phyloP scores from a whole-genome alignment of 2,329 filamentous ascomycete genomes.

The Monosporascus sp. region DNA sequence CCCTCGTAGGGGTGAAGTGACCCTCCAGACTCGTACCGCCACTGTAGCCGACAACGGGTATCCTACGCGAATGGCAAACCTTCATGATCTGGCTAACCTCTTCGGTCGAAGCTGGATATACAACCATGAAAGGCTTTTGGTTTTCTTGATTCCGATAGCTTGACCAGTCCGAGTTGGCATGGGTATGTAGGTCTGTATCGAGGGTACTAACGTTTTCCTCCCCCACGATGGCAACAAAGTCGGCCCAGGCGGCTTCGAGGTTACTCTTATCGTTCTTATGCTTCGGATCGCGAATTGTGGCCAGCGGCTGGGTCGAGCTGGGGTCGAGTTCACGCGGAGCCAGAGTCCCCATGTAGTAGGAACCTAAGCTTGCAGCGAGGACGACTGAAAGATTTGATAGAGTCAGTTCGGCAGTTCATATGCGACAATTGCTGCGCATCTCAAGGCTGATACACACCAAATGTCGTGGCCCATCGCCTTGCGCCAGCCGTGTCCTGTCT shows the following conservation, averaged over 20 bases:
- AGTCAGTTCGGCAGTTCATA: background rate
- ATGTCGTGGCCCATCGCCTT: conserved; percentile 48
- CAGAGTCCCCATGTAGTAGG: conserved; percentile 56
- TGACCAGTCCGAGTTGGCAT: conserved; percentile 60
- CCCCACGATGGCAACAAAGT: conserved; percentile 60
- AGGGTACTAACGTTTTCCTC: conserved; percentile 60
- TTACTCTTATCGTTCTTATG: conserved; percentile 58
- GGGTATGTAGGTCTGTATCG: conserved; percentile 48
- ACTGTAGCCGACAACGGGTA: conserved; percentile 71
- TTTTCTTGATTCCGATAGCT: conserved; percentile 45
- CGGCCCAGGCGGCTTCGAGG: conserved; percentile 65
- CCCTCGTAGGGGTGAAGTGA: conserved; percentile 67
- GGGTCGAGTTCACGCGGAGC: conserved; percentile 45
- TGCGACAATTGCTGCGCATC: background rate
- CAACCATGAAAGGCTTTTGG: conserved; percentile 59
- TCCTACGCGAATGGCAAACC: conserved; percentile 62
- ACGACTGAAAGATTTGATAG: conserved; percentile 36
- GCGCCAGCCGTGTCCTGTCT: conserved; percentile 32
- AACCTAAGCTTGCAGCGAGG: conserved; percentile 43
- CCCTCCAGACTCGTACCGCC: conserved; percentile 76
- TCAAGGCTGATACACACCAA: conserved; percentile 37
- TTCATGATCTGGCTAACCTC: conserved; percentile 73
- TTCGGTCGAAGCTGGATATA: conserved; percentile 67
- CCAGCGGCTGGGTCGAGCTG: conserved; percentile 55
- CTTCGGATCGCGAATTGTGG: conserved; percentile 41